Evolutionary conservation across 345 rosid species (phyloP).

Genomic region (Brassica napus): DNA sequence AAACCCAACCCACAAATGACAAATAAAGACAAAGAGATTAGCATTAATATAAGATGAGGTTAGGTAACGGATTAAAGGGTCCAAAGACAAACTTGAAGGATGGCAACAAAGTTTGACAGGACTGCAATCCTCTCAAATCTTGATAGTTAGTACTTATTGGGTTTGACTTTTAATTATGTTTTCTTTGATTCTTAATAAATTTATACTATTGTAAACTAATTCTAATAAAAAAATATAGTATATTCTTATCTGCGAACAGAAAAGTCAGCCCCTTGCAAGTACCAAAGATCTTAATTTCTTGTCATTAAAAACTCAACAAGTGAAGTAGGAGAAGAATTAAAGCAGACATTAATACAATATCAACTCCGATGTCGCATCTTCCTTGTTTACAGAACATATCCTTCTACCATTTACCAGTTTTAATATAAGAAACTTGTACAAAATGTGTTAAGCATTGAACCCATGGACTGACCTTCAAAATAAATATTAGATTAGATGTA

Average conservation of each 20-base stretch:
- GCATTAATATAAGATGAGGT: conserved; percentile 36
- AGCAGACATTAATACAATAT: conserved; percentile 30
- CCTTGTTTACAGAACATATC: conserved; percentile 38
- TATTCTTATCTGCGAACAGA: background rate
- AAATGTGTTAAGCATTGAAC: conserved; percentile 18
- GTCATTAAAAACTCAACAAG: conserved; percentile 15
- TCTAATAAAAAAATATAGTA: conserved; percentile 9
- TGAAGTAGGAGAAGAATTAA: conserved; percentile 44
- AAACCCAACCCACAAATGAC: conserved; percentile 13
- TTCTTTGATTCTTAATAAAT: conserved; percentile 33
- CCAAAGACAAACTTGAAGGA: conserved; percentile 30
- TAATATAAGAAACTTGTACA: conserved; percentile 2
- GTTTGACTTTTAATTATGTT: conserved; percentile 35
- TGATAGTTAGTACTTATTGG: conserved; percentile 39
- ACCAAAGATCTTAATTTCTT: conserved; percentile 25
- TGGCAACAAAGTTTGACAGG: conserved; percentile 40
- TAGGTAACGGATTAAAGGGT: conserved; percentile 38
- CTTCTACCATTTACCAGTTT: conserved; percentile 21
- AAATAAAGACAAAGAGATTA: conserved; percentile 19
- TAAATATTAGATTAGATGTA: background rate
- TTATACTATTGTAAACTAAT: background rate
- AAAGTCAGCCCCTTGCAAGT: conserved; percentile 38
- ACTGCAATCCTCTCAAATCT: conserved; percentile 23
- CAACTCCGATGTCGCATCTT: conserved; percentile 44
- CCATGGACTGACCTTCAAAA: background rate